Percentiles rank a stretch among this genome's conserved stretches.
Conservation (phyloP, 306 rosid species). For the Medicago arabica region DNA sequence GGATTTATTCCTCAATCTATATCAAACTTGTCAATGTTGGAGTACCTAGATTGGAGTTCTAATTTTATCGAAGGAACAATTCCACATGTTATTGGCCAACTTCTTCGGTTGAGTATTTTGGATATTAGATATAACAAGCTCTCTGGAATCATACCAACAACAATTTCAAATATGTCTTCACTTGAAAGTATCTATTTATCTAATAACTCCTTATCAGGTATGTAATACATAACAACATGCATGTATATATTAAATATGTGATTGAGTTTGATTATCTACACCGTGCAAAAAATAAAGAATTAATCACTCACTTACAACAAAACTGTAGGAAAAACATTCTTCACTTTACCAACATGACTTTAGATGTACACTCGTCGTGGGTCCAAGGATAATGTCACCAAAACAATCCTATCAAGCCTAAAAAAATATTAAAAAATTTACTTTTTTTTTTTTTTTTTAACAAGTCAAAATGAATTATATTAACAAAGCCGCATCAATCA, state of each 20-base stretch:
- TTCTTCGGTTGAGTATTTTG: background rate
- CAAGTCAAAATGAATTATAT: no score
- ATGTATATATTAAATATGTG: background rate
- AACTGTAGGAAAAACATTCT: no score
- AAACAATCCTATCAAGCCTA: no score
- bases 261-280: no score
- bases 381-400: no score
- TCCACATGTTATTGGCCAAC: constrained; percentile 2
- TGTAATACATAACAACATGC: background rate
- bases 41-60: background rate
- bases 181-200: background rate
- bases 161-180: constrained; percentile 12
- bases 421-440: no score
- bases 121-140: background rate
- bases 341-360: no score
- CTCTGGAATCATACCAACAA: constrained; percentile 10
- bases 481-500: no score
- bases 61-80: constrained; percentile 28
- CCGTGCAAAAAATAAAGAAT: no score
- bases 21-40: constrained; percentile 8
- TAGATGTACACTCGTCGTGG: no score
- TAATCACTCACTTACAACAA: no score
- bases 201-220: constrained; percentile 25
- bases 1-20: background rate
- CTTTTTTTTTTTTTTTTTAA: no score